Evolutionary conservation across 202 grass and related monocot genomes (phyloP).

Genomic region (Zoysia matrella): DNA sequence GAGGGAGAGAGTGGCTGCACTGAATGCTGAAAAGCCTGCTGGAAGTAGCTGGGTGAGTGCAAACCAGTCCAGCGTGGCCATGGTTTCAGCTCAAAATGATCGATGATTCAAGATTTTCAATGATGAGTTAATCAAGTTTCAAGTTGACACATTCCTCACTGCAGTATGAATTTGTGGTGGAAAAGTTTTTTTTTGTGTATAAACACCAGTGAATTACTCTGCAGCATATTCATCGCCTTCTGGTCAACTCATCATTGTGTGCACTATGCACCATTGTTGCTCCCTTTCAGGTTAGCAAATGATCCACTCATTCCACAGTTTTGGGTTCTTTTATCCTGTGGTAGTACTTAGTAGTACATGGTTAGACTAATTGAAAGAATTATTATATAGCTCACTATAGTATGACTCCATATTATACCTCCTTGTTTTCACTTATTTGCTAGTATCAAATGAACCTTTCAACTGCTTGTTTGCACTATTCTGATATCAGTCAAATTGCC

Average conservation of each 20-base stretch:
- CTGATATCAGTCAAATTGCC: too few relatives aligned
- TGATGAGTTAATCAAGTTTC: neutral
- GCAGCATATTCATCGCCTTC: constrained; percentile 6
- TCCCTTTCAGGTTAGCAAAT: constrained; percentile 41
- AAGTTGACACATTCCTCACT: neutral
- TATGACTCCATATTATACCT: constrained; percentile 1
- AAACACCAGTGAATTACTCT: constrained; percentile 12
- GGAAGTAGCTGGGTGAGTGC: constrained; percentile 55
- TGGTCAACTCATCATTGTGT: constrained; percentile 29
- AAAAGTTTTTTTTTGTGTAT: neutral
- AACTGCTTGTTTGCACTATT: neutral
- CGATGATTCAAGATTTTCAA: neutral
- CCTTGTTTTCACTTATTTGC: constrained; percentile 19
- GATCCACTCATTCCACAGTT: neutral
- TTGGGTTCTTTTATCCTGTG: neutral
- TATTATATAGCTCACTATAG: neutral
- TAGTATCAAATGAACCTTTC: too few relatives aligned
- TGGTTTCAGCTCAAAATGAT: constrained; percentile 24
- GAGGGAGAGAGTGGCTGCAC: constrained; percentile 52
- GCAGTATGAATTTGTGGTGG: neutral
- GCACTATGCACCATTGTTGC: constrained; percentile 15
- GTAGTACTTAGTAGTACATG: neutral
- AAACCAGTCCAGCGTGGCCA: constrained; percentile 32
- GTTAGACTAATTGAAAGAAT: constrained; percentile 18
- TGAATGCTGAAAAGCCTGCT: constrained; percentile 47